Evolutionary conservation across 179 eudicot species (phyloP).

Genomic region (Drosera spatulata): DNA sequence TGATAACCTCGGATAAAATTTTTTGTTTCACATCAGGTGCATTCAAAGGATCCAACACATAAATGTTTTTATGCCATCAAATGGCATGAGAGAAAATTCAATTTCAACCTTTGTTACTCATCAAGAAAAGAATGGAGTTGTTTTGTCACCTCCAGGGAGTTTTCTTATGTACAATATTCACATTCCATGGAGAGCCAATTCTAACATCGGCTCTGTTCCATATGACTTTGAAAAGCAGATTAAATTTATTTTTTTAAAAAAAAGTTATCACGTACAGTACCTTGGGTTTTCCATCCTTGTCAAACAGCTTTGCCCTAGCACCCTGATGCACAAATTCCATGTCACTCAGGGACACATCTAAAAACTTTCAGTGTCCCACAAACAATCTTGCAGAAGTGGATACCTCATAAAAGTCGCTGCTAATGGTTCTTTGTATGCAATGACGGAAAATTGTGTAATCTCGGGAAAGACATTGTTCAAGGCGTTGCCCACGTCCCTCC

Average conservation of each 20-base stretch:
- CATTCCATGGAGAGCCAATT: too few species aligned
- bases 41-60: too few species aligned
- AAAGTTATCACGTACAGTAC: neutral
- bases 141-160: too few species aligned
- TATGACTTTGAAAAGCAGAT: too few species aligned
- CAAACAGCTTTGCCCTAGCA: constrained; percentile 3
- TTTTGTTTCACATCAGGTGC: too few species aligned
- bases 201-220: too few species aligned
- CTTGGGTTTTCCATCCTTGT: constrained; percentile 4
- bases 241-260: neutral
- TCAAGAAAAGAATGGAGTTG: too few species aligned
- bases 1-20: too few species aligned
- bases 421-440: neutral
- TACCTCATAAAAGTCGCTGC: constrained; percentile 4
- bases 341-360: neutral
- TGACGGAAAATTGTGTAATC: constrained; percentile 1
- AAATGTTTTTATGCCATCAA: too few species aligned
- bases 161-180: too few species aligned
- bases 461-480: constrained; percentile 1
- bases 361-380: neutral
- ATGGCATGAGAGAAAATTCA: too few species aligned
- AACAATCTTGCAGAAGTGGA: neutral
- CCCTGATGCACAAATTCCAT: neutral
- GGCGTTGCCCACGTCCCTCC: neutral
- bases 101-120: too few species aligned